Conservation (phyloP, 495 filamentous ascomycete species). For the Aspergillus bridgeri region DNA sequence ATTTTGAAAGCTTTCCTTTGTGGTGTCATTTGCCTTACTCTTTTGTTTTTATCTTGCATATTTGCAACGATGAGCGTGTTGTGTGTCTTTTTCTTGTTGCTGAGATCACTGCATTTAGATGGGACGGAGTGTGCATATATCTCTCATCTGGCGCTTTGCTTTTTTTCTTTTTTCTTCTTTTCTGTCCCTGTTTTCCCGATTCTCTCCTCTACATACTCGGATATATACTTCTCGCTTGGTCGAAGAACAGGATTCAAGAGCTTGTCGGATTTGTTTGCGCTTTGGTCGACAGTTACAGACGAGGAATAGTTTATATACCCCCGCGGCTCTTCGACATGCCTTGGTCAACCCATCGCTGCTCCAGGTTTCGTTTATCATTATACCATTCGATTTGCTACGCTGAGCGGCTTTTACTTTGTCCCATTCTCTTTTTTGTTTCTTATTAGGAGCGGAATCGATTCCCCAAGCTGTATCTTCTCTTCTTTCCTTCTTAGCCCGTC, state of each 20-base stretch:
- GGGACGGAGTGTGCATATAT: slow-evolving; percentile 38
- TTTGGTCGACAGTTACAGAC: neutral
- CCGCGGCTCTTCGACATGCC: neutral
- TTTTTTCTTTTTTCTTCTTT: slow-evolving; percentile 12
- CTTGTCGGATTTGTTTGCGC: neutral
- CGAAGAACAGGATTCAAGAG: slow-evolving; percentile 5
- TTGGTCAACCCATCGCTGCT: slow-evolving; percentile 3
- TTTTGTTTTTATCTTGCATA: slow-evolving; percentile 30
- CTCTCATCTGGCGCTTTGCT: slow-evolving; percentile 20
- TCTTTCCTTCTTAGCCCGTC: slow-evolving; percentile 9
- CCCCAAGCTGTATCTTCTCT: slow-evolving; percentile 17
- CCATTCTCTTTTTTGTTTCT: slow-evolving; percentile 6
- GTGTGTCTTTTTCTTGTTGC: neutral
- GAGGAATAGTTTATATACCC: neutral
- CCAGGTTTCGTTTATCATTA: slow-evolving; percentile 10
- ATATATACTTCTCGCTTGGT: slow-evolving; percentile 11
- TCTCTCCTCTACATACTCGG: slow-evolving; percentile 7
- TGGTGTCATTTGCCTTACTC: slow-evolving; percentile 21
- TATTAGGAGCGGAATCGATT: slow-evolving; percentile 5
- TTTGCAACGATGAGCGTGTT: slow-evolving; percentile 43
- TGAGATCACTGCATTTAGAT: slow-evolving; percentile 42
- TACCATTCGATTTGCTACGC: slow-evolving; percentile 10
- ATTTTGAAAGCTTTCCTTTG: slow-evolving; percentile 19
- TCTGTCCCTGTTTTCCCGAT: slow-evolving; percentile 10
- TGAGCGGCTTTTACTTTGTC: slow-evolving; percentile 16